Evolutionary conservation across 495 filamentous ascomycete species (phyloP).

Genomic region (Xylaria telfairii): DNA sequence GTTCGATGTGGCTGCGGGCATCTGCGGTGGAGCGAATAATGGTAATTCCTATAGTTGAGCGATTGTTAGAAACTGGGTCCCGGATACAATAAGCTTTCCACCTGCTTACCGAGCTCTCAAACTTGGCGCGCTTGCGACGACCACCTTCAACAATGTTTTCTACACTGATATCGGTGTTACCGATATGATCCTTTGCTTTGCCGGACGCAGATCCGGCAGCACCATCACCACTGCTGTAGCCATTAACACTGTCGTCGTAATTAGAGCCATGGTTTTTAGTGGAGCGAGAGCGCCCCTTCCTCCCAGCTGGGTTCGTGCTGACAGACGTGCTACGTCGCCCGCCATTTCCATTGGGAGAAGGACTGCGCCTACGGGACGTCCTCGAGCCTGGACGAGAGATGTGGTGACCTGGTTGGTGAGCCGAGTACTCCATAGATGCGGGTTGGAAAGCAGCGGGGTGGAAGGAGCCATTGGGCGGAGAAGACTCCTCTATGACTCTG

Average conservation of each 20-base stretch:
- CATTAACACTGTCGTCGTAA: conserved; percentile 69
- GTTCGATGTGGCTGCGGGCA: conserved; percentile 84
- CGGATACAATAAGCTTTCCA: conserved; percentile 20
- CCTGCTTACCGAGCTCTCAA: conserved; percentile 88
- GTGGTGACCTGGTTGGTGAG: conserved; percentile 60
- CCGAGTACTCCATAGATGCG: conserved; percentile 50
- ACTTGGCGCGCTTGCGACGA: conserved; percentile 93
- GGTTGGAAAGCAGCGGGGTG: conserved; percentile 44
- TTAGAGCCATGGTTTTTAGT: conserved; percentile 75
- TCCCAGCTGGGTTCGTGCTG: conserved; percentile 54
- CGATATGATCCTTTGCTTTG: conserved; percentile 78
- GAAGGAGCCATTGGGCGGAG: conserved; percentile 49
- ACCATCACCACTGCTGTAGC: conserved; percentile 82
- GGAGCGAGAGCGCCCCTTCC: conserved; percentile 71
- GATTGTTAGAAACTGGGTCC: conserved; percentile 25
- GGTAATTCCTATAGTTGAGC: conserved; percentile 77
- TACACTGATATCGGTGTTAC: conserved; percentile 95
- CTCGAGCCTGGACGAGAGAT: conserved; percentile 70
- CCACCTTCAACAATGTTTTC: conserved; percentile 98
- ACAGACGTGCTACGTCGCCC: conserved; percentile 82
- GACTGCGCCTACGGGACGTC: conserved; percentile 75
- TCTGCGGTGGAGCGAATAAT: conserved; percentile 91
- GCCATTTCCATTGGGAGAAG: conserved; percentile 75
- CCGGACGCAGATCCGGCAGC: conserved; percentile 75
- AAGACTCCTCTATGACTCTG: conserved; percentile 76